phyloP scores from a whole-genome alignment of 2,329 filamentous ascomycete species.

The Neoascochyta sp. region DNA sequence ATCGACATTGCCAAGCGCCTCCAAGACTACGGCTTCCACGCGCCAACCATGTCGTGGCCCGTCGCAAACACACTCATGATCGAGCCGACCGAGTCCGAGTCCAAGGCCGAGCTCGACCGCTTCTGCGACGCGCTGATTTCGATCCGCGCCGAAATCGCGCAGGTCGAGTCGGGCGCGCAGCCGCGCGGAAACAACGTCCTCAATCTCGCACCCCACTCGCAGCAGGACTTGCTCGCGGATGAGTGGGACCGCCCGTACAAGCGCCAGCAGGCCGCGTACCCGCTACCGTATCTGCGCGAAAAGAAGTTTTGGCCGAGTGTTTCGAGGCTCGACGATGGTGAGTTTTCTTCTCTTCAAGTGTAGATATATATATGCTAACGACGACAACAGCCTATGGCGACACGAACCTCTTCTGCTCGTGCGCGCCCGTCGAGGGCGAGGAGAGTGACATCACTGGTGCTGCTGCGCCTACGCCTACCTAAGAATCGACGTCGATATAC shows the following conservation, averaged over 20 bases:
- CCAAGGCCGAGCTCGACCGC: conserved; percentile 85
- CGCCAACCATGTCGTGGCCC: conserved; percentile 95
- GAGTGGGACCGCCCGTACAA: conserved; percentile 83
- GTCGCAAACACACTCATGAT: conserved; percentile 97
- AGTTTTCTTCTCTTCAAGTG: conserved; percentile 33
- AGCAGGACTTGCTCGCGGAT: conserved; percentile 70
- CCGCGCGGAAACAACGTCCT: conserved; percentile 72
- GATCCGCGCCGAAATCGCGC: conserved; percentile 80
- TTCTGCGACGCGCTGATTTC: conserved; percentile 87
- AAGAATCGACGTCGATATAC: no score
- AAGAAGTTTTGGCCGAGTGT: conserved; percentile 98
- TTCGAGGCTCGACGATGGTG: conserved; percentile 81
- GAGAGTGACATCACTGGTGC: conserved; percentile 31
- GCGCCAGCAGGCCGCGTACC: conserved; percentile 81
- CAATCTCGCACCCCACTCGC: conserved; percentile 83
- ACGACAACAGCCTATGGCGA: conserved; percentile 72
- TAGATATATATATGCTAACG: conserved; percentile 19
- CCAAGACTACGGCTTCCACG: conserved; percentile 96
- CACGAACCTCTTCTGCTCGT: conserved; percentile 91
- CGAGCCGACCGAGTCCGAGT: conserved; percentile 92
- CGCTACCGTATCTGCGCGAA: conserved; percentile 74
- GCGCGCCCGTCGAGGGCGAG: conserved; percentile 67
- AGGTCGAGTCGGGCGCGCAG: conserved; percentile 73
- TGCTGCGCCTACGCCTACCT: conserved; percentile 33
- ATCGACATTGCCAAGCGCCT: conserved; percentile 96